A percentile compares a stretch with the other conserved stretches of the same genome.
phyloP scores from a whole-genome alignment of 1,284 basidiomycete species.

The Trichosporon sp. region DNA sequence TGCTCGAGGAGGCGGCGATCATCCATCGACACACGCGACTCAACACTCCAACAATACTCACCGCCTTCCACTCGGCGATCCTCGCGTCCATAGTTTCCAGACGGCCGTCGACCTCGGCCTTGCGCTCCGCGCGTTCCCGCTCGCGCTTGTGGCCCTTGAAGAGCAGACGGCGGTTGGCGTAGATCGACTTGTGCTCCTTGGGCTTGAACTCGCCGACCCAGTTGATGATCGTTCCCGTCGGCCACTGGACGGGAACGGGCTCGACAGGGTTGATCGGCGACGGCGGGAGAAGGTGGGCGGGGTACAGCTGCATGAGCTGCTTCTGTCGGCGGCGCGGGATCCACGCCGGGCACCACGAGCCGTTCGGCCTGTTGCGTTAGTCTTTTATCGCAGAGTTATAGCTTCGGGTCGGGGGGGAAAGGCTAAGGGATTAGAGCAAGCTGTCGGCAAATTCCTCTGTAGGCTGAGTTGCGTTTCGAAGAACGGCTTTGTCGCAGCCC shows the following conservation, averaged over 20 bases:
- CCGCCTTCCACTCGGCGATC: slow-evolving; percentile 46
- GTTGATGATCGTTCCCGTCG: slow-evolving; percentile 33
- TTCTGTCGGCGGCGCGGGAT: slow-evolving; percentile 46
- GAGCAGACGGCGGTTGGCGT: slow-evolving; percentile 36
- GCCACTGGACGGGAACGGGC: slow-evolving; percentile 29
- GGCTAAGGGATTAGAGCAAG: no score
- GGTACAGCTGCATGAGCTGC: slow-evolving; percentile 39
- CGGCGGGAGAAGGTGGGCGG: slow-evolving; percentile 39
- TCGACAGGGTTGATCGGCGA: slow-evolving; percentile 35
- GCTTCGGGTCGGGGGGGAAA: no score
- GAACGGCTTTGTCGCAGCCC: no score
- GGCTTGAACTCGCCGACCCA: slow-evolving; percentile 33
- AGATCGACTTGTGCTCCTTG: slow-evolving; percentile 37
- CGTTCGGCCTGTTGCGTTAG: slow-evolving; percentile 21
- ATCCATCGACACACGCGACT: background rate
- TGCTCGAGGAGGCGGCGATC: no score
- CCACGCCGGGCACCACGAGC: slow-evolving; percentile 16
- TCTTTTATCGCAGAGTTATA: no score
- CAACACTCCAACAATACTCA: background rate
- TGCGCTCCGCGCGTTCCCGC: slow-evolving; percentile 38
- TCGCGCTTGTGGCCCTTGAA: slow-evolving; percentile 55
- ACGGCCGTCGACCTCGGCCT: slow-evolving; percentile 43
- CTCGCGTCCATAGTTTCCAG: slow-evolving; percentile 53
- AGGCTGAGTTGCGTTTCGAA: no score
- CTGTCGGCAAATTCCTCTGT: no score